Conservation (phyloP, 2,329 filamentous ascomycete species). For the Chaetomiaceae sp. region DNA sequence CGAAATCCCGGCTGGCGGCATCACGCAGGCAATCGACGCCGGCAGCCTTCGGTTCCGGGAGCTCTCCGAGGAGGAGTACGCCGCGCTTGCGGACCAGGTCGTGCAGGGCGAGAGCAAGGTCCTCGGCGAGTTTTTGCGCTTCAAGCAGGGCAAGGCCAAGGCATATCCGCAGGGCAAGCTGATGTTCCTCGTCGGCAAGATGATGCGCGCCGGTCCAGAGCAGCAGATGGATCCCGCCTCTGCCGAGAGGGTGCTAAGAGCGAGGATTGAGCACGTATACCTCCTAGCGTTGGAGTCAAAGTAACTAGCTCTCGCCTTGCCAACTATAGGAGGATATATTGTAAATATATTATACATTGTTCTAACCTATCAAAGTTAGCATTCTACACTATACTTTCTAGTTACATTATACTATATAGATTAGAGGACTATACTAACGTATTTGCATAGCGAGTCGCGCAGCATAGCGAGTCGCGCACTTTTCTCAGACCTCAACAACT, state of each 20-base stretch:
- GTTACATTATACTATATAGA: too few species aligned
- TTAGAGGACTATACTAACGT: too few species aligned
- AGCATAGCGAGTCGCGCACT: too few species aligned
- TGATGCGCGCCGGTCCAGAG: slow-evolving; percentile 51
- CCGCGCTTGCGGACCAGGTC: slow-evolving; percentile 40
- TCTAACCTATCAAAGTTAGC: too few species aligned
- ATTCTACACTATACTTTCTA: too few species aligned
- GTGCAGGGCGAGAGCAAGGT: slow-evolving; percentile 45
- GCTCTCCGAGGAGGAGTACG: slow-evolving; percentile 45
- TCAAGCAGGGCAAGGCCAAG: slow-evolving; percentile 32
- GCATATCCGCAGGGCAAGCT: slow-evolving; percentile 53
- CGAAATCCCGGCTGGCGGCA: slow-evolving; percentile 35
- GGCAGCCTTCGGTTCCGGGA: slow-evolving; percentile 53
- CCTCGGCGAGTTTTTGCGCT: slow-evolving; percentile 42
- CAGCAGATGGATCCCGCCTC: slow-evolving; percentile 51
- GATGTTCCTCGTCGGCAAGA: slow-evolving; percentile 57
- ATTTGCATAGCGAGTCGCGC: too few species aligned
- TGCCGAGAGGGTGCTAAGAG: slow-evolving; percentile 45
- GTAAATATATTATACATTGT: too few species aligned
- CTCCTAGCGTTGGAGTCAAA: slow-evolving; percentile 5
- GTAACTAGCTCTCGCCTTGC: not conserved
- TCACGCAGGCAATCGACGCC: slow-evolving; percentile 42
- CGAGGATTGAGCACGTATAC: slow-evolving; percentile 23
- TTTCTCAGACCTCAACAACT: too few species aligned
- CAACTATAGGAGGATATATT: too few species aligned